Base-by-base conservation (phyloP, 1,284 basidiomycete species). In the Microbotryum violaceum region DNA sequence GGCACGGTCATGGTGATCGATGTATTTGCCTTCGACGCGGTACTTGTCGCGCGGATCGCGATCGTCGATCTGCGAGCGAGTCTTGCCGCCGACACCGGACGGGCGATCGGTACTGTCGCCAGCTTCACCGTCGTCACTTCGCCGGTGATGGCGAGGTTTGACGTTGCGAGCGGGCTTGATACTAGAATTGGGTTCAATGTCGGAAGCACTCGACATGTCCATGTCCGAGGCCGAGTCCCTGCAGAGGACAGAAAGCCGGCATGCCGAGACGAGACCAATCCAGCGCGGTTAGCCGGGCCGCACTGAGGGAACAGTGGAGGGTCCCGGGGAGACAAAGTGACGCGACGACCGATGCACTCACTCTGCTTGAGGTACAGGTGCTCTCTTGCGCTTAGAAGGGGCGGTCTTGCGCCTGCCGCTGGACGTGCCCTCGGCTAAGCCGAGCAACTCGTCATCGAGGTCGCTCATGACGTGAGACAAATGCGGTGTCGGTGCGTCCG, bases 21-120 rank as follows among this genome's bases (percentile, higher is more conserved):
- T 82, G 74, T 89, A 97, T 75, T 91, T 90, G 52, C 89, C 90
- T 70, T 96, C 92, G 23, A 94, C 78, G 0, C 91, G 92, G 74
- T 91, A 97, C 6, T 65, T 59, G 14, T 60, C 66, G n/a, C 37
- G 37, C 12, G 37, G 37, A 42, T 58, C 63, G 21, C 52, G 50
- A 21, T 68, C 70, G 42, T 64, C 68, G 33, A 52, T 65, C 58
- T 16, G 37, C 50, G 8, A 44, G 44, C n/a, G 23, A 8, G 49
- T 60, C 58, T 29, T 52, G 20, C 8, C 20, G 25, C 50, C 18
- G 44, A 61, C 54, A 7, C 48, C 42, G 4, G 50, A 54, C 1
- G 58, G 46, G 12, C 62, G 56, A 54, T 61, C 59, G 23, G 47
- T 55, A 10, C 33, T 29, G 21, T 60, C 60, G 9, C 58, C 47